Evolutionary conservation across 2,329 filamentous ascomycete species (phyloP), one percentile per base, ranked within the genome.

Genomic region (Berkeleyomyces basicola): DNA sequence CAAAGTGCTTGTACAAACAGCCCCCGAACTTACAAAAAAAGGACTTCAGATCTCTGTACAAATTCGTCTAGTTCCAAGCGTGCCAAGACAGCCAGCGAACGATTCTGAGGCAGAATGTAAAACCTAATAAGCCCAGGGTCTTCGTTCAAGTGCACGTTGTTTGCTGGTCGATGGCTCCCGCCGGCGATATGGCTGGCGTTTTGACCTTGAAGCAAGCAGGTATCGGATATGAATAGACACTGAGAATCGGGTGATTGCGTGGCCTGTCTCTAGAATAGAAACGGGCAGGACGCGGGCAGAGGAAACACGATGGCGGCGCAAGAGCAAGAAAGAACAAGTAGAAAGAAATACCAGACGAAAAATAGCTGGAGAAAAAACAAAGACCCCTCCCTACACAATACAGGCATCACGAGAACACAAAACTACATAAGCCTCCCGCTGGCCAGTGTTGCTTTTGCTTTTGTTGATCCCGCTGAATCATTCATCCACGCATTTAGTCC

Each of bases 181-280:
- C 23, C 23, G 23, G 23, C 23, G 23, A 23, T 23, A 23, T 23
- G 23, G 23, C 23, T 23, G 23, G 23, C 37, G 49, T 37, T 46
- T 55, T 37, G 49, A 36, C 14, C 37, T 55, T 31, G 14, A 10
- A 36, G 36, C 23, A 53, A 31, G 49, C 49, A 53, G 33, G 49
- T 55, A 55, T 55, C 49, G 49, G 49, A 55, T 55, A 55, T 55
- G 49, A 55, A 55, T 55, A 55, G 49, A 55, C 11, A 31, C 49
- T 36, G 31, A 3, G 49, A 55, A 4, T 36, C 3, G 23, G 23
- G 3, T n/a, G 2, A 55, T 55, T 55, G 33, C 49, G 31, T 33
- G 49, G 49, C 49, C 11, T 16, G n/a, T 37, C 10, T 36, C 1
- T 9, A n/a, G 31, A 37, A 39, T 39, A 55, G 11, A 4, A n/a